A percentile compares a stretch with the other conserved stretches of the same genome.
Conservation (phyloP, 208 protist genomes). For the Borovskyia barvae region DNA sequence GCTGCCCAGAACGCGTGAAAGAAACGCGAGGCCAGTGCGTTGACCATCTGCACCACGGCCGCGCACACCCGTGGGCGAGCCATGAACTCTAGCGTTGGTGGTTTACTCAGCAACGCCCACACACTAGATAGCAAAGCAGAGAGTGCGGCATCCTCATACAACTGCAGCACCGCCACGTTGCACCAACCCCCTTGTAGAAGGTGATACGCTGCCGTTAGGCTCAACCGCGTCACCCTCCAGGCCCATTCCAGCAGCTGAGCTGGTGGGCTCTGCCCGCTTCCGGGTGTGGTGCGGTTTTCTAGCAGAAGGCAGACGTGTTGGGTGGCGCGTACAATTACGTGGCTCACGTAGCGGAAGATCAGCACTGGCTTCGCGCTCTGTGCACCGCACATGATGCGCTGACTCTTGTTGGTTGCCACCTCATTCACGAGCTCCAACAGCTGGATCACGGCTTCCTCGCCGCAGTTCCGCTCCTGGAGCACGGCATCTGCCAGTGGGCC, state of each 20-base stretch:
- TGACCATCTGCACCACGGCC: constrained; percentile 28
- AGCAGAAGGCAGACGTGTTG: constrained; percentile 3
- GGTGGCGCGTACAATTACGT: constrained; percentile 10
- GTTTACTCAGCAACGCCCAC: constrained; percentile 34
- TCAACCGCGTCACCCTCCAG: constrained; percentile 41
- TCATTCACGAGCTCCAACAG: constrained; percentile 36
- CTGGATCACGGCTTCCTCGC: constrained; percentile 14
- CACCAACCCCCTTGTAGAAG: constrained; percentile 57
- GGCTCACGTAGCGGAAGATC: constrained; percentile 29
- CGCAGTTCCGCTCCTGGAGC: constrained; percentile 9
- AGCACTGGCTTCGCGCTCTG: constrained; percentile 19
- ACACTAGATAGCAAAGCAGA: constrained; percentile 21
- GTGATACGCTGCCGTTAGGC: constrained; percentile 35
- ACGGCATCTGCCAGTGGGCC: constrained; percentile 18
- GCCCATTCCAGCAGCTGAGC: constrained; percentile 41
- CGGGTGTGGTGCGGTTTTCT: background rate
- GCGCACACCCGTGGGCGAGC: constrained; percentile 40
- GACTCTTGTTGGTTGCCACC: constrained; percentile 34
- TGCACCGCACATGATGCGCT: constrained; percentile 36
- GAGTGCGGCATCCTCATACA: constrained; percentile 48
- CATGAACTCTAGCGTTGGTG: constrained; percentile 21
- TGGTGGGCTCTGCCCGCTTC: background rate
- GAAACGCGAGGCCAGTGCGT: constrained; percentile 38
- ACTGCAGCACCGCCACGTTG: constrained; percentile 50
- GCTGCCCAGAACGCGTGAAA: constrained; percentile 47